These are phyloP conservation scores for Xylariaceae sp. DNA, from an alignment of 2,329 filamentous ascomycete genomes.

Conservation along the genomic window DNA sequence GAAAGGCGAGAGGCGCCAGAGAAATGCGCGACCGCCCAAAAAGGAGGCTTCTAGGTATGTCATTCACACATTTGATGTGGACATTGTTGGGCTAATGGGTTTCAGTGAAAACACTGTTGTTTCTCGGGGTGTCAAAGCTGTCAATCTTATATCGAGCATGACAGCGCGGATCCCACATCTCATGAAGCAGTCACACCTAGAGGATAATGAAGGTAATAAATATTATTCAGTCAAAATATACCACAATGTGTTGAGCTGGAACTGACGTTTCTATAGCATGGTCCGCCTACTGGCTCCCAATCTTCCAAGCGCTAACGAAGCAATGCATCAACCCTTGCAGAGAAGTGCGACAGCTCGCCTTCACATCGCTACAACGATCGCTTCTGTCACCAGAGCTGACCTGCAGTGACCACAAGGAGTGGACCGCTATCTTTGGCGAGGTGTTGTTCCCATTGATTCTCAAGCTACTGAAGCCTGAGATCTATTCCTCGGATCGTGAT, in stretches of 20 bases:
- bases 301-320: constrained; percentile 79
- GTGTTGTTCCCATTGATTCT: constrained; percentile 89
- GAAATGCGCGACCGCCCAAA: constrained; percentile 42
- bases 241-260: not conserved
- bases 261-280: constrained; percentile 58
- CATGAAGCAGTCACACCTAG: constrained; percentile 89
- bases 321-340: constrained; percentile 94
- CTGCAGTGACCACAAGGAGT: constrained; percentile 78
- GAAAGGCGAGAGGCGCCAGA: constrained; percentile 50
- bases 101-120: constrained; percentile 65
- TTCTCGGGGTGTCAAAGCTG: constrained; percentile 70
- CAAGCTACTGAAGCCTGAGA: constrained; percentile 84
- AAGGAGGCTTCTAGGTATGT: constrained; percentile 52
- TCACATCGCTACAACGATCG: constrained; percentile 77
- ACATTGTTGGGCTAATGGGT: constrained; percentile 15
- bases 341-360: constrained; percentile 84
- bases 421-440: constrained; percentile 91
- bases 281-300: constrained; percentile 96
- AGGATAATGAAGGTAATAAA: constrained; percentile 67
- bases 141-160: constrained; percentile 75
- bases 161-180: constrained; percentile 76
- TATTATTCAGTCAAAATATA: not conserved
- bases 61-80: not conserved
- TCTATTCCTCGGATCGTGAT: constrained; percentile 82
- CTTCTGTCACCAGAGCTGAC: constrained; percentile 80